Evolutionary conservation across 805 yeast species (phyloP).

Genomic region (Candida pseudofarinosa): DNA sequence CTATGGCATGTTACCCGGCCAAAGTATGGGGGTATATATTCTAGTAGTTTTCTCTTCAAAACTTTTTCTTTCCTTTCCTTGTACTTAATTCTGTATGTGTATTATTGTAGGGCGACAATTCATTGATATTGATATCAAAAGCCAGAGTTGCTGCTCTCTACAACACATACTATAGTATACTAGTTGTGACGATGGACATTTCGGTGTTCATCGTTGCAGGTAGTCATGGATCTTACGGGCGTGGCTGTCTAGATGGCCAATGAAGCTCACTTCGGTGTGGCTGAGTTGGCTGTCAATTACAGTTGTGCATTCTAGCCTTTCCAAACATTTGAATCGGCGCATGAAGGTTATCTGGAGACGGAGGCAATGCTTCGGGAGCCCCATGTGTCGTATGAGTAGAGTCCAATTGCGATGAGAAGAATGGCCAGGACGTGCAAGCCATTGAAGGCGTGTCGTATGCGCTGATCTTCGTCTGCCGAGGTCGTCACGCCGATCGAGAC

Average conservation of each 20-base stretch:
- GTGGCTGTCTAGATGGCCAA: slow-evolving; percentile 18
- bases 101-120: slow-evolving; percentile 47
- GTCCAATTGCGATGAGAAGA: slow-evolving; percentile 48
- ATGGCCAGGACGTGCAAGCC: slow-evolving; percentile 13
- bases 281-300: slow-evolving; percentile 13
- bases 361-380: slow-evolving; percentile 20
- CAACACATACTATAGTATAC: slow-evolving; percentile 47
- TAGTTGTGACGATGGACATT: slow-evolving; percentile 14
- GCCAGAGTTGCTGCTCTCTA: slow-evolving; percentile 45
- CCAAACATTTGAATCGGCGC: slow-evolving; percentile 25
- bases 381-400: slow-evolving; percentile 66
- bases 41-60: slow-evolving; percentile 11
- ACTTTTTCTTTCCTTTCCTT: slow-evolving; percentile 17
- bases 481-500: slow-evolving; percentile 51
- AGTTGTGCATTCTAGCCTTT: slow-evolving; percentile 40
- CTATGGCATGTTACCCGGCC: neutral
- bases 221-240: slow-evolving; percentile 43
- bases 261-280: neutral
- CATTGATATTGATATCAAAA: slow-evolving; percentile 13
- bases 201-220: slow-evolving; percentile 14
- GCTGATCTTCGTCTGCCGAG: slow-evolving; percentile 8
- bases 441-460: neutral
- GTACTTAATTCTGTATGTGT: slow-evolving; percentile 39
- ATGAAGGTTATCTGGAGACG: slow-evolving; percentile 12
- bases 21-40: neutral